Evolutionary conservation across 495 filamentous ascomycete species (phyloP), one percentile per base, ranked within the genome.

Genomic region (Geoglossum glabrum): DNA sequence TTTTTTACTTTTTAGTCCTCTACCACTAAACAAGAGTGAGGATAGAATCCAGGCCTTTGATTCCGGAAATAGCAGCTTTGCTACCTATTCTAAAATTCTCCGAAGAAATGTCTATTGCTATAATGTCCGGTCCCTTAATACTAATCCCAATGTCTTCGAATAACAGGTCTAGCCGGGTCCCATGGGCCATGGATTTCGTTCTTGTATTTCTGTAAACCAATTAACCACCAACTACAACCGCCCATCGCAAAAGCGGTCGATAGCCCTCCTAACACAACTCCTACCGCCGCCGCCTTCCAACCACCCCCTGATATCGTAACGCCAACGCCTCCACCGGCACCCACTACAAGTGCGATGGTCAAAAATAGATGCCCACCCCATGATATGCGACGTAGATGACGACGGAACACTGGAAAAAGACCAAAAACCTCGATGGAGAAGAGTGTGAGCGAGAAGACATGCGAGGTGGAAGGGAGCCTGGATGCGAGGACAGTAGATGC

Each of bases 351-450:
- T n/a, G 81, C 71, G 10, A 84, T 70, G 0, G 90, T 95, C 38
- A 97, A 70, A 0, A 77, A 60, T 3, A 92, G 73, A 63, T 98
- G 92, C 25, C 87, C 86, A 3, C 74, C 79, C 87, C 87, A 94
- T 49, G 81, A 87, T 17, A 83, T 77, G 64, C 89, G 85, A 21
- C 87, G 79, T 5, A 95, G 76, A 61, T 93, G 86, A 6, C 88
- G 79, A 9, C 93, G 76, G 65, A 98, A 98, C 1, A 97, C 87
- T 13, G 92, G 92, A 64, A 97, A 98, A 11, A 98, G 74, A 0
- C 89, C 92, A 64, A 98, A 98, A 5, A 97, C 88, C 67, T 98
- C 89, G 66, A 98, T 98, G 59, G 80, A 85, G 73, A 97, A 97
- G 1, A 98, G 76, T 27, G 90, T 95, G 3, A 98, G 76, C 57